These are phyloP conservation scores for Helotiales sp. DNA, from an alignment of 2,329 filamentous ascomycete genomes.

Conservation along the genomic window DNA sequence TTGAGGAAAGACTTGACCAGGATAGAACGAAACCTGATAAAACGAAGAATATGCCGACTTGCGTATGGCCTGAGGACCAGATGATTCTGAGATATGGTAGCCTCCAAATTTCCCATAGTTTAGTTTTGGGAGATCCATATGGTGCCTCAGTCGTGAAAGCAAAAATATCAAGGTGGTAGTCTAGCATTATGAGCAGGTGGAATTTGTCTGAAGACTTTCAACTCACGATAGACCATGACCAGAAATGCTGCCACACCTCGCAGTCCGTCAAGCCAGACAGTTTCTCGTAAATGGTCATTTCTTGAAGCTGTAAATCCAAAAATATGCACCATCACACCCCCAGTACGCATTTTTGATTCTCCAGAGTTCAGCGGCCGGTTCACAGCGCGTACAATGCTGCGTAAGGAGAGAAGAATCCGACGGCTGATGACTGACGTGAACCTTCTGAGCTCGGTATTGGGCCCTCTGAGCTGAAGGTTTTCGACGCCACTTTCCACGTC, in stretches of 20 bases:
- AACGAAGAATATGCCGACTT: constrained; percentile 19
- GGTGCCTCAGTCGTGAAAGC: constrained; percentile 16
- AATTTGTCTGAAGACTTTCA: background rate
- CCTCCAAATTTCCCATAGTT: constrained; percentile 16
- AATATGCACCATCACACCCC: background rate
- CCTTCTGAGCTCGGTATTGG: background rate
- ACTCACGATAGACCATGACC: constrained; percentile 19
- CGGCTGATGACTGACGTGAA: background rate
- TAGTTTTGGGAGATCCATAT: constrained; percentile 9
- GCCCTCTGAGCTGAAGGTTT: background rate
- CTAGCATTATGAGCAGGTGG: background rate
- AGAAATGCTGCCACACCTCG: constrained; percentile 13
- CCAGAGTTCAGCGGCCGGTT: constrained; percentile 8
- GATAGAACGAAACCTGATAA: constrained; percentile 18
- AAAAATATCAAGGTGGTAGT: constrained; percentile 18
- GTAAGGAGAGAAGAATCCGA: background rate
- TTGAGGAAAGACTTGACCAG: constrained; percentile 17
- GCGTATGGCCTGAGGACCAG: constrained; percentile 16
- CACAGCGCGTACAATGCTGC: background rate
- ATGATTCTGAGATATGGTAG: constrained; percentile 16
- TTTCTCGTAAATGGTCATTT: constrained; percentile 13
- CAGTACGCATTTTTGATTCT: background rate
- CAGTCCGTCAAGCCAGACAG: constrained; percentile 14
- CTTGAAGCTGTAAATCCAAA: constrained; percentile 15
- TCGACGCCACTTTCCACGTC: constrained; percentile 2